phyloP scores from a whole-genome alignment of 768 basidiomycete genomes.

The Mycena olivaceomarginata region DNA sequence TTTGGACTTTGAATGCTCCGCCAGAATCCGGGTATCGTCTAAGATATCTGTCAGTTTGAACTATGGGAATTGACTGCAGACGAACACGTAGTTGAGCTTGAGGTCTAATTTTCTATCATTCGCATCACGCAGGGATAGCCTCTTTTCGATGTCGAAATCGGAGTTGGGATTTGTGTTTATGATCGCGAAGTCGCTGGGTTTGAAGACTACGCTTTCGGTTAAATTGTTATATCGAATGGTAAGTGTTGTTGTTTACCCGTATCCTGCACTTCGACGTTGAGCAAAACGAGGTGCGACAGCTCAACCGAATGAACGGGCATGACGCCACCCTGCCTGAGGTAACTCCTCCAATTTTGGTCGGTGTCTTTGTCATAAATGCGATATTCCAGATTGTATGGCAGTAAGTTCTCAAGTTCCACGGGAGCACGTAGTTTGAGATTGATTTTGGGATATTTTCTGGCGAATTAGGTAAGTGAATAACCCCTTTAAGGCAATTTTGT shows the following conservation, averaged over 20 bases:
- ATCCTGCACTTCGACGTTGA: slow-evolving; percentile 95
- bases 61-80: slow-evolving; percentile 29
- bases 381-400: slow-evolving; percentile 96
- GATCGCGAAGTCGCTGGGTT: slow-evolving; percentile 97
- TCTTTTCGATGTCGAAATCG: slow-evolving; percentile 89
- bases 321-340: slow-evolving; percentile 92
- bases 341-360: slow-evolving; percentile 96
- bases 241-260: slow-evolving; percentile 72
- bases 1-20: slow-evolving; percentile 96
- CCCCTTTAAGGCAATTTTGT: not conserved
- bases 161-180: slow-evolving; percentile 96
- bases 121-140: slow-evolving; percentile 83
- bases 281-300: slow-evolving; percentile 89
- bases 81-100: slow-evolving; percentile 93
- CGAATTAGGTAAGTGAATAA: not conserved
- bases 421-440: slow-evolving; percentile 93
- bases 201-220: slow-evolving; percentile 76
- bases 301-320: slow-evolving; percentile 99
- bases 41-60: not conserved
- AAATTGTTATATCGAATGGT: not conserved
- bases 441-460: slow-evolving; percentile 90
- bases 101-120: slow-evolving; percentile 87
- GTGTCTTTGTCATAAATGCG: slow-evolving; percentile 98
- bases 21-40: slow-evolving; percentile 92
- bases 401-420: slow-evolving; percentile 94